Conservation (phyloP, 495 filamentous ascomycete species). For the Trichoderma erinaceum region DNA sequence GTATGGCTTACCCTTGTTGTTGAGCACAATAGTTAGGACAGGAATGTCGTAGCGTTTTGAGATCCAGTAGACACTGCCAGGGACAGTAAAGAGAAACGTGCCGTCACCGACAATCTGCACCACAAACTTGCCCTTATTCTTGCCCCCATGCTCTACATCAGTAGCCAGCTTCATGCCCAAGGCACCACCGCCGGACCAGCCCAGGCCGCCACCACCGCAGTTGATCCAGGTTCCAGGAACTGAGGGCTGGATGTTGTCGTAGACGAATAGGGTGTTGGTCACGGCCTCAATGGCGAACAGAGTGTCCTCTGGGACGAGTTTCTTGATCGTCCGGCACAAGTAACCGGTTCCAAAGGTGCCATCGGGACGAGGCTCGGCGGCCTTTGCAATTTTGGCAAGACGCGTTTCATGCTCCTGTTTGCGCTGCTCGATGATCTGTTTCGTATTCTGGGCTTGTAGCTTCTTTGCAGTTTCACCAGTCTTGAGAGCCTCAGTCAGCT, state of each 20-base stretch:
- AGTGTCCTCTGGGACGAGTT: conserved; percentile 64
- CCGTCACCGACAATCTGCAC: conserved; percentile 92
- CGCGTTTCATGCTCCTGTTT: conserved; percentile 53
- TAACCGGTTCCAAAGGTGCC: conserved; percentile 68
- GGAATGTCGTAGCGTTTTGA: conserved; percentile 78
- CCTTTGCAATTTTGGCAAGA: conserved; percentile 50
- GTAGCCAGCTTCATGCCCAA: conserved; percentile 84
- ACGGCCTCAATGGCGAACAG: conserved; percentile 88
- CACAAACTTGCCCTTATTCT: conserved; percentile 78
- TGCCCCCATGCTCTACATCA: conserved; percentile 53
- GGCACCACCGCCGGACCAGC: conserved; percentile 89
- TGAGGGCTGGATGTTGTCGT: conserved; percentile 73
- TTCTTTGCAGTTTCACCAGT: conserved; percentile 29
- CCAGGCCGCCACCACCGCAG: conserved; percentile 88
- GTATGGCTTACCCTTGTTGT: conserved; percentile 66
- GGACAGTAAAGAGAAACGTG: conserved; percentile 83
- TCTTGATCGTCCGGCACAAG: conserved; percentile 58
- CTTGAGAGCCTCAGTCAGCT: conserved; percentile 56
- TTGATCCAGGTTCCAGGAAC: conserved; percentile 82
- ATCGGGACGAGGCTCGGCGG: conserved; percentile 50
- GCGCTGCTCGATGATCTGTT: conserved; percentile 46
- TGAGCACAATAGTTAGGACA: conserved; percentile 82
- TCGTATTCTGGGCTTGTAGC: conserved; percentile 40
- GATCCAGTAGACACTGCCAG: conserved; percentile 92
- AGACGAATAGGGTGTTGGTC: conserved; percentile 70